Evolutionary conservation across 805 yeast genomes (phyloP).

Genomic region (Wickerhamiella bombiphila): DNA sequence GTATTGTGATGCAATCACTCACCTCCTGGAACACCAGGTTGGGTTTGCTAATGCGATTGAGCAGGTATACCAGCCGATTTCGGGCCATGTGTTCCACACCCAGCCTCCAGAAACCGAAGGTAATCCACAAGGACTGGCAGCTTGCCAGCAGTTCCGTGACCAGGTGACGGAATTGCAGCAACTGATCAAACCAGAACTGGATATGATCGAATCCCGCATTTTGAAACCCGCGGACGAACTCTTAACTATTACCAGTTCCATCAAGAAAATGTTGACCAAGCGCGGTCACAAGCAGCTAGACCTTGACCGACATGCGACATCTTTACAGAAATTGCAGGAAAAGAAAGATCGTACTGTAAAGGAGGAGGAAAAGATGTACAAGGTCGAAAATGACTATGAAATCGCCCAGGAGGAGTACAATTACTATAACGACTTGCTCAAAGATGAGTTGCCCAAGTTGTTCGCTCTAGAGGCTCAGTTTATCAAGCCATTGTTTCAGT

Average conservation of each 20-base stretch:
- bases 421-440: conserved; percentile 89
- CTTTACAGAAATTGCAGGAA: conserved; percentile 55
- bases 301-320: conserved; percentile 67
- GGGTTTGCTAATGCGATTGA: conserved; percentile 93
- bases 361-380: conserved; percentile 82
- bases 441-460: conserved; percentile 74
- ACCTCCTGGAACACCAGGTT: conserved; percentile 84
- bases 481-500: conserved; percentile 83
- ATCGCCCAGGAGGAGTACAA: conserved; percentile 92
- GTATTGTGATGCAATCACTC: conserved; percentile 82
- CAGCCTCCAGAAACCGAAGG: conserved; percentile 77
- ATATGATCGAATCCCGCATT: conserved; percentile 77
- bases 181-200: conserved; percentile 81
- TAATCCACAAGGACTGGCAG: conserved; percentile 91
- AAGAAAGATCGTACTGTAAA: conserved; percentile 75
- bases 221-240: conserved; percentile 86
- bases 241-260: conserved; percentile 61
- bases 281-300: conserved; percentile 93
- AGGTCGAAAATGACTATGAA: conserved; percentile 76
- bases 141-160: conserved; percentile 80
- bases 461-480: conserved; percentile 83
- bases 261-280: conserved; percentile 88
- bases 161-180: conserved; percentile 77
- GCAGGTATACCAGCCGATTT: conserved; percentile 89
- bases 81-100: conserved; percentile 85